Percentiles rank a stretch among this genome's conserved stretches.
Conservation (phyloP, 305 asterid genomes). For the Ilex paraguariensis region DNA sequence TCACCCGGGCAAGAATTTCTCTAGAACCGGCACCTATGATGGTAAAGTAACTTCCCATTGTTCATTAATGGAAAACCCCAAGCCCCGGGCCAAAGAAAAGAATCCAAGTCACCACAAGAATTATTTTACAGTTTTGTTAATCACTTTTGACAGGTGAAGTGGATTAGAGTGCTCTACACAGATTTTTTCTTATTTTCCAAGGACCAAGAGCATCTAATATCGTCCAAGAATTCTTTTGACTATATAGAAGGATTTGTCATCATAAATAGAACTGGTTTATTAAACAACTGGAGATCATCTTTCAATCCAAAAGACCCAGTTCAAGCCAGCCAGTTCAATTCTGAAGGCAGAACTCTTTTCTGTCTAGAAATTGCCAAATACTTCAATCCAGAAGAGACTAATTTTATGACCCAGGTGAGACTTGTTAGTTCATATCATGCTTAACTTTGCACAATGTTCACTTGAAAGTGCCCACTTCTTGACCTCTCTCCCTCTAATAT, state of each 20-base stretch:
- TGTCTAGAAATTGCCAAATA: constrained; percentile 89
- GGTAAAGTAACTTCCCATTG: constrained; percentile 30
- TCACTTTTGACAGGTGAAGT: constrained; percentile 58
- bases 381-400: constrained; percentile 49
- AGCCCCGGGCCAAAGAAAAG: too few relatives aligned
- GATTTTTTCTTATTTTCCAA: constrained; percentile 59
- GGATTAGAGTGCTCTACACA: constrained; percentile 82
- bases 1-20: constrained; percentile 76
- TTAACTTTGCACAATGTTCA: constrained; percentile 1
- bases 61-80: background rate
- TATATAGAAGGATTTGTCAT: constrained; percentile 81
- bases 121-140: too few relatives aligned
- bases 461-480: constrained; percentile 6
- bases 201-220: constrained; percentile 78
- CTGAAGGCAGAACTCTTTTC: constrained; percentile 77
- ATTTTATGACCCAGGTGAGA: constrained; percentile 45
- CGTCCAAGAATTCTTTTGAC: constrained; percentile 53
- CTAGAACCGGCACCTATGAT: constrained; percentile 72
- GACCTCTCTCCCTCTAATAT: constrained; percentile 3
- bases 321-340: constrained; percentile 58
- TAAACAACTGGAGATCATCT: constrained; percentile 86
- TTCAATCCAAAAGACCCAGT: constrained; percentile 77
- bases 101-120: too few relatives aligned
- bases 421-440: background rate
- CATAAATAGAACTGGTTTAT: constrained; percentile 69